Conservation (phyloP, 768 basidiomycete species). For the Xanthoconium purpureum region DNA sequence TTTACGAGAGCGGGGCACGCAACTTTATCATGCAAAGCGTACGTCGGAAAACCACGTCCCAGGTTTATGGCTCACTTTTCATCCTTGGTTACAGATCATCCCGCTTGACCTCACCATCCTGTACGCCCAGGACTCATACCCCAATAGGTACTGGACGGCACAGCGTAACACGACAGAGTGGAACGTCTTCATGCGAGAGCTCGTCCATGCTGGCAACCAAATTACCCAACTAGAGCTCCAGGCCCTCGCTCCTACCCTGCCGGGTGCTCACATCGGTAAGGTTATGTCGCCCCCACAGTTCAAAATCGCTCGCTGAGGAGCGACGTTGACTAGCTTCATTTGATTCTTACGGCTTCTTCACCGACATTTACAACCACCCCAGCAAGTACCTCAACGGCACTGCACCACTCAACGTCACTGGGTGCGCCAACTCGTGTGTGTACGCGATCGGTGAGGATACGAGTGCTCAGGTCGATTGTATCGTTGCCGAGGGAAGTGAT, state of each 20-base stretch:
- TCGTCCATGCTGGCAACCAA: slow-evolving; percentile 49
- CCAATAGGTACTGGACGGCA: slow-evolving; percentile 48
- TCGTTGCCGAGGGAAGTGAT: slow-evolving; percentile 35
- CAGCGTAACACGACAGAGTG: slow-evolving; percentile 55
- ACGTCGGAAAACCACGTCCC: slow-evolving; percentile 15
- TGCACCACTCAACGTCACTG: slow-evolving; percentile 56
- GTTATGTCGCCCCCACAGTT: no score
- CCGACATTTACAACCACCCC: slow-evolving; percentile 37
- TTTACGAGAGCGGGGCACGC: slow-evolving; percentile 58
- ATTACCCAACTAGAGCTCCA: slow-evolving; percentile 51
- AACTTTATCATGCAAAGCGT: slow-evolving; percentile 73
- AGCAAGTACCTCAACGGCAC: slow-evolving; percentile 60
- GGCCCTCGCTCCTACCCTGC: slow-evolving; percentile 45
- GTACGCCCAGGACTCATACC: slow-evolving; percentile 47
- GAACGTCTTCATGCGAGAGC: slow-evolving; percentile 53
- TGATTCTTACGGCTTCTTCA: slow-evolving; percentile 58
- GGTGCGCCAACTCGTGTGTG: slow-evolving; percentile 48
- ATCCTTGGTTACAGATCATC: slow-evolving; percentile 54
- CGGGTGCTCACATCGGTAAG: slow-evolving; percentile 56
- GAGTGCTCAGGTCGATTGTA: slow-evolving; percentile 32
- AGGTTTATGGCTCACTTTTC: neutral
- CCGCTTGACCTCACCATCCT: slow-evolving; percentile 50
- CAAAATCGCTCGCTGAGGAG: no score
- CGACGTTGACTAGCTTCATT: slow-evolving; percentile 43
- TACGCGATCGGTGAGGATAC: slow-evolving; percentile 27